Evolutionary conservation across 768 basidiomycete species (phyloP).

Genomic region (Agrocybe pediades): DNA sequence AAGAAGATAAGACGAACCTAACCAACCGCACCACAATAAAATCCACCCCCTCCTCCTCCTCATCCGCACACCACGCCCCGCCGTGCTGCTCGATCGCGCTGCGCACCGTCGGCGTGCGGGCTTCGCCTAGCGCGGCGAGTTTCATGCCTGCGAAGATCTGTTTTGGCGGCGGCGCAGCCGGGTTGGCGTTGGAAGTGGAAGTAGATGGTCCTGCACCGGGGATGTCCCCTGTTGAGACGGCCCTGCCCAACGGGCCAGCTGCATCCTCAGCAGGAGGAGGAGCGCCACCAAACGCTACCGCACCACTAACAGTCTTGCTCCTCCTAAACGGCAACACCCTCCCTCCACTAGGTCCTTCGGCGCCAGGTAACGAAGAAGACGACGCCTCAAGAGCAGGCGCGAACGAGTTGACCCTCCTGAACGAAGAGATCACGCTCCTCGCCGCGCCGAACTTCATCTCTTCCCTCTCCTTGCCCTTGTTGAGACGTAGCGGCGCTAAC

Average conservation of each 20-base stretch:
- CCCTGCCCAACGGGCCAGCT: constrained; percentile 16
- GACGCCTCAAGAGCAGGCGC: constrained; percentile 37
- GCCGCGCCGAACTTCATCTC: constrained; percentile 17
- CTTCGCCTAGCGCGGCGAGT: constrained; percentile 70
- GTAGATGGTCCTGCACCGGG: constrained; percentile 18
- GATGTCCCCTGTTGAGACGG: constrained; percentile 9
- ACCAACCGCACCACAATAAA: constrained; percentile 73
- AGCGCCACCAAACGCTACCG: too few species aligned
- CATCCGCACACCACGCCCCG: constrained; percentile 47
- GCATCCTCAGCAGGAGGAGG: not conserved
- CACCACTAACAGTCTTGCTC: not conserved
- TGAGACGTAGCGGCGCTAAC: constrained; percentile 11
- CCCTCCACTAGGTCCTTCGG: constrained; percentile 16
- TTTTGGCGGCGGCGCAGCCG: constrained; percentile 5
- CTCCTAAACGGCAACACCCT: not conserved
- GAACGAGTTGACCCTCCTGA: constrained; percentile 68
- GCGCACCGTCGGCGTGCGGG: constrained; percentile 56
- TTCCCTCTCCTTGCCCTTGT: constrained; percentile 8
- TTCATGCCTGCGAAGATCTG: constrained; percentile 56
- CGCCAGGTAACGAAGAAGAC: too few species aligned
- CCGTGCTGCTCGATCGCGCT: constrained; percentile 62
- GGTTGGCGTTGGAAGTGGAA: constrained; percentile 9
- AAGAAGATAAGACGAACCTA: constrained; percentile 47
- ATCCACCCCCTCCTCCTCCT: constrained; percentile 51
- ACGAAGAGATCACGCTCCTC: constrained; percentile 55